Evolutionary conservation across 345 rosid species (phyloP).

Genomic region (rapeseed (Brassica napus)): DNA sequence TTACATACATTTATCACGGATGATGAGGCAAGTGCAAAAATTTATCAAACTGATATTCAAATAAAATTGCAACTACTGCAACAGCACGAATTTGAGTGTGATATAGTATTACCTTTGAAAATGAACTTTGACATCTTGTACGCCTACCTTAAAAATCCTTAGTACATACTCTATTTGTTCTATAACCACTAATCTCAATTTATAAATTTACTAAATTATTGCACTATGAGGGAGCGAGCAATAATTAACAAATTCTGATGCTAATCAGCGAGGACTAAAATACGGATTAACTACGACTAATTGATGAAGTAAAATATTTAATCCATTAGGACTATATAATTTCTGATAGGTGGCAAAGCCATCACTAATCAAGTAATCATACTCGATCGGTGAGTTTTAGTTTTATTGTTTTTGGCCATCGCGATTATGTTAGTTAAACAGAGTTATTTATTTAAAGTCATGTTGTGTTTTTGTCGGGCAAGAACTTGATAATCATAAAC

Average conservation of each 20-base stretch:
- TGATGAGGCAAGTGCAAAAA: neutral
- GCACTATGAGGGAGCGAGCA: neutral
- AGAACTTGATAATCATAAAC: slow-evolving; percentile 28
- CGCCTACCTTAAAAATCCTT: neutral
- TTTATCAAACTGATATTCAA: neutral
- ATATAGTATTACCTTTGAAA: neutral
- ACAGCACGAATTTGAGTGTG: neutral
- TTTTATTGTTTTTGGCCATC: slow-evolving; percentile 5
- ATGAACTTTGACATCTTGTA: neutral
- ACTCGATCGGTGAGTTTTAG: slow-evolving; percentile 9
- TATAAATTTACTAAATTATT: neutral
- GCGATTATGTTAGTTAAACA: neutral
- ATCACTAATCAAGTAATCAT: slow-evolving; percentile 2
- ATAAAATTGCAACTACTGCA: neutral
- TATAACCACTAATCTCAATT: slow-evolving; percentile 14
- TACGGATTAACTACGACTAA: slow-evolving; percentile 15
- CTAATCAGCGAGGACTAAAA: slow-evolving; percentile 8
- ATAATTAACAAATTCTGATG: slow-evolving; percentile 2
- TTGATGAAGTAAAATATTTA: neutral
- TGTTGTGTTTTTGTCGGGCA: slow-evolving; percentile 32
- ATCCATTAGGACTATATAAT: neutral
- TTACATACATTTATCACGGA: neutral
- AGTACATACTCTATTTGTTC: neutral
- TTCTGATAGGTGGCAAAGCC: slow-evolving; percentile 26
- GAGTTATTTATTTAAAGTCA: slow-evolving; percentile 15